phyloP scores from a whole-genome alignment of 2,329 filamentous ascomycete genomes.

The Metarhizium album region DNA sequence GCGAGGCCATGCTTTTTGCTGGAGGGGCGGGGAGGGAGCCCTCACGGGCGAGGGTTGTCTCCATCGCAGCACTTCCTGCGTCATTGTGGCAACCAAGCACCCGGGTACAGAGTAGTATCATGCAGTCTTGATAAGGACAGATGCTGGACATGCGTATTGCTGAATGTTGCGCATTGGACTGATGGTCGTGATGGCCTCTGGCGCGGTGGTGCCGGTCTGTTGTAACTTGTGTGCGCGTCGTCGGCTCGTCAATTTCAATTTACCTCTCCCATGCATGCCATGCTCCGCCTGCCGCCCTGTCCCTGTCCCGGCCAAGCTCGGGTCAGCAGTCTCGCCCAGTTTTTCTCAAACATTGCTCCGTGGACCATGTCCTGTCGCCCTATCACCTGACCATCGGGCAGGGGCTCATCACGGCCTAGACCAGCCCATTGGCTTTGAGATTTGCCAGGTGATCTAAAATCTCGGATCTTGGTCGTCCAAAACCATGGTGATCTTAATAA shows the following conservation, averaged over 20 bases:
- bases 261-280: neutral
- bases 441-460: neutral
- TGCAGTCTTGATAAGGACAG: neutral
- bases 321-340: conserved; percentile 5
- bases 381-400: conserved; percentile 8
- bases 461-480: conserved; percentile 1
- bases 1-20: too few species aligned
- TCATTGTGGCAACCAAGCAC: neutral
- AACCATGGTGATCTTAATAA: neutral
- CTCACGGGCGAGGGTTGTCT: neutral
- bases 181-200: neutral
- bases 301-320: conserved; percentile 8
- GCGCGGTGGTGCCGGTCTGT: neutral
- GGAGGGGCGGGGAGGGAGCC: neutral
- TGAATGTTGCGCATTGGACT: neutral
- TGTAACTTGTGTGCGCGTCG: neutral
- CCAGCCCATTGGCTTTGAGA: conserved; percentile 1
- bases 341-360: conserved; percentile 1
- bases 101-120: too few species aligned
- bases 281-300: conserved; percentile 3
- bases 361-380: conserved; percentile 3
- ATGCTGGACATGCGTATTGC: neutral
- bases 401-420: conserved; percentile 5
- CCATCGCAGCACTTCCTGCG: neutral
- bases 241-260: neutral